phyloP scores from a whole-genome alignment of 768 basidiomycete species.

The Leccinum ochraceum region DNA sequence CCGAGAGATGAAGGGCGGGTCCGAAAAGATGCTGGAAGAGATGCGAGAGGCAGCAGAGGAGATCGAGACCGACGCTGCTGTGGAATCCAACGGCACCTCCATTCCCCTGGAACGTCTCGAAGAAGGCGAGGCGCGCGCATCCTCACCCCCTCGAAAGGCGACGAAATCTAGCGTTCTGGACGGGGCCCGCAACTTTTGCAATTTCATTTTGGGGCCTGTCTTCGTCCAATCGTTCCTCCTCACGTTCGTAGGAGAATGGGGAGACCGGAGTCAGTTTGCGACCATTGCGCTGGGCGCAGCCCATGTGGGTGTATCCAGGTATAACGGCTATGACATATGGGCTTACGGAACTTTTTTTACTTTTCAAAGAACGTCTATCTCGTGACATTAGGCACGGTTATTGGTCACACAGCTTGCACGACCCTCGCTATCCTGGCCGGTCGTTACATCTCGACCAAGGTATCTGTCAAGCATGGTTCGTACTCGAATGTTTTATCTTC shows the following conservation, averaged over 20 bases:
- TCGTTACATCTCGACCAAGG: constrained; percentile 87
- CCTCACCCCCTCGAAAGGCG: constrained; percentile 18
- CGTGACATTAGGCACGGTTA: constrained; percentile 85
- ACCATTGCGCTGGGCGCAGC: constrained; percentile 95
- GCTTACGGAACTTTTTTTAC: constrained; percentile 6
- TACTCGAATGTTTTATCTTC: constrained; percentile 16
- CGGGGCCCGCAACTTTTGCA: constrained; percentile 79
- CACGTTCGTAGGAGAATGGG: constrained; percentile 99
- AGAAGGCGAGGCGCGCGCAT: constrained; percentile 48
- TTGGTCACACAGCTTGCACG: constrained; percentile 88
- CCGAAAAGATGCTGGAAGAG: constrained; percentile 86
- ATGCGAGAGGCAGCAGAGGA: constrained; percentile 97
- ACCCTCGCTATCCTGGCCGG: constrained; percentile 92
- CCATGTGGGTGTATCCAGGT: constrained; percentile 59
- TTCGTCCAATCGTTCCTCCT: constrained; percentile 94
- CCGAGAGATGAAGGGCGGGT: constrained; percentile 72
- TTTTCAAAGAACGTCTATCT: constrained; percentile 80
- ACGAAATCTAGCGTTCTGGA: constrained; percentile 42
- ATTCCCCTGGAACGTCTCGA: constrained; percentile 79
- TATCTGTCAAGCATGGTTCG: constrained; percentile 90
- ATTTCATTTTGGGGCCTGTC: constrained; percentile 83
- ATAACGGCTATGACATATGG: not conserved
- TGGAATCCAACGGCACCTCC: constrained; percentile 35
- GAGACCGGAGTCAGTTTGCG: constrained; percentile 95
- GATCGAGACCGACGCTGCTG: constrained; percentile 78